Evolutionary conservation across 2,329 filamentous ascomycete genomes (phyloP), one percentile per base, ranked within the genome.

Genomic region (Escovopsis weberi): DNA sequence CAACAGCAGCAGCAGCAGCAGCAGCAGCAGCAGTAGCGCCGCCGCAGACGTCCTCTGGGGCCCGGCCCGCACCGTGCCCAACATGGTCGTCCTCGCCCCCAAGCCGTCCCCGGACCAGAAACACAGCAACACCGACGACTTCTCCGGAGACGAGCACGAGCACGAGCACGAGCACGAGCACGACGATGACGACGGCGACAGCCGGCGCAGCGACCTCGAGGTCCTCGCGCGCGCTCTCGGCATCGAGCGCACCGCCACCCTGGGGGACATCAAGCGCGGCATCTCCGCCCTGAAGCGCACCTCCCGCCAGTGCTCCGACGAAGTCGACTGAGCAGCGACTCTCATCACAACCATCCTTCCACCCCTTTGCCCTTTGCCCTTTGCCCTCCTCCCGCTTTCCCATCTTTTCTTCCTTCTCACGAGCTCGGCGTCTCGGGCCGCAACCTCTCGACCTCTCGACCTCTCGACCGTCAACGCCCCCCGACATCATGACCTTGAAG

Each of bases 151-250:
- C 19, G 26, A 38, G 10, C 4, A 41, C 26, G 37, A 23, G 19
- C 15, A 28, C 19, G 26, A 38, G 10, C 4, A 41, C 26, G 37
- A 23, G 19, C 15, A 19, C 19, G 15, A 26, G 4, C 6, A 30
- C 28, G 28, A 30, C 28, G 28, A 30, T 10, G 28, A 30, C 28
- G 28, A 30, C 28, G 28, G 10, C 28, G 28, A 30, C 28, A 30
- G 19, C 7, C 43, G 49, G 12, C 42, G 48, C 1, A 55, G 55
- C 42, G 58, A 60, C 33, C 53, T 64, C 2, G 62, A 62, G 46
- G 48, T 59, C 6, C 50, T 64, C 7, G 60, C 62, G 6, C 48
- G 51, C 18, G 51, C 57, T 2, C 50, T 64, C 15, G 62, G 62
- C 1, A 40, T 64, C 12, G 50, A 55, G 39, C 45, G 48, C 4